Base-by-base conservation (phyloP, 306 rosid genomes). In the Hippophae gyantsensis region DNA sequence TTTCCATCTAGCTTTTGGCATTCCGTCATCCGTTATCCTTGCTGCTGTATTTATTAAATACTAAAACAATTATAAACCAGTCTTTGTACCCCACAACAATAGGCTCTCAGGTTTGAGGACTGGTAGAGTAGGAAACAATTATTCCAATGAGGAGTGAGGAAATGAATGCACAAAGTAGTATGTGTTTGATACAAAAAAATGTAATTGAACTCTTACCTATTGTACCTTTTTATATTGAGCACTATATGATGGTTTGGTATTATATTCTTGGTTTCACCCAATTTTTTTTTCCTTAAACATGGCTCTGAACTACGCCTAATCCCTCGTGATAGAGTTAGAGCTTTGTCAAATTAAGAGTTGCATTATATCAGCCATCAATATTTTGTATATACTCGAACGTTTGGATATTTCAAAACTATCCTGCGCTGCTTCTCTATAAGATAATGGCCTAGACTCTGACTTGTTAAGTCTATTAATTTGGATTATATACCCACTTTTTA, bases 311-410 rank as follows among this genome's bases (percentile, higher is more conserved):
- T 78, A 26, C 87, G 87, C 63, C 78, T 78, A 59, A 78, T 82
- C 64, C 87, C 84, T 67, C 82, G 87, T 8, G 81, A 78, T 57
- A 69, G 87, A 63, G 84, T 82, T 48, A 84, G 87, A 70, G 77
- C 84, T 45, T 54, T 27, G 53, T 62, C 62, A 57, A 45, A 8
- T 43, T 68, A 42, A 13, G 51, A 43, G 52, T 53, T 52, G 61
- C 73, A 8, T 42, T 62, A 14, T 65, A 51, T 48, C 32, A 3
- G 55, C 50, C 8, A 43, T 32, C 10, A 50, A 42, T 57, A 14
- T 13, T 55, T n/a, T 52, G 56, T 56, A 60, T 42, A 44, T 38
- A 18, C 10, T 23, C 0, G 42, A 5, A 46, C 26, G 27, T 53
- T 56, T 46, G 56, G 67, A 72, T 13, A 51, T 44, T 56, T 44